A percentile compares a stretch with the other conserved stretches of the same genome.
These are phyloP conservation scores for Dacryopinax spathularia DNA, from an alignment of 768 basidiomycete genomes.

Conservation along the genomic window DNA sequence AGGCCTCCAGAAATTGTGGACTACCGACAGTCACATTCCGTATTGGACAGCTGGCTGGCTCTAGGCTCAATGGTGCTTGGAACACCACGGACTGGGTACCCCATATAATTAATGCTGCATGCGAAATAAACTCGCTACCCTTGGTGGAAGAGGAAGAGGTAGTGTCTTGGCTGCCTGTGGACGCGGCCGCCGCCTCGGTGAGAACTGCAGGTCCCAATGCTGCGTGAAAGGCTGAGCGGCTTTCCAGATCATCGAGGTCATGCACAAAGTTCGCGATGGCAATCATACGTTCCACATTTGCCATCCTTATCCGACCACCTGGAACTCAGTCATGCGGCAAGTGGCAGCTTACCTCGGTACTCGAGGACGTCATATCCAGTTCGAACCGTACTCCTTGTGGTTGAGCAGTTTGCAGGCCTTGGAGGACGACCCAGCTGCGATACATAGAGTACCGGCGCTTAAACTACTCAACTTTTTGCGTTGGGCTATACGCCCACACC, in stretches of 20 bases:
- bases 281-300: background rate
- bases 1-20: background rate
- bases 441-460: background rate
- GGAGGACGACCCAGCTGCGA: background rate
- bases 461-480: background rate
- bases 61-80: conserved; percentile 3
- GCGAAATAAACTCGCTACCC: background rate
- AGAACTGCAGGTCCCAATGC: background rate
- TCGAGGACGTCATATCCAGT: background rate
- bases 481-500: background rate
- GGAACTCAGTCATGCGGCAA: background rate
- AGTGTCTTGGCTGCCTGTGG: conserved; percentile 3
- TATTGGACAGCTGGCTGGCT: background rate
- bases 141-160: background rate
- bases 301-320: background rate
- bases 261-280: background rate
- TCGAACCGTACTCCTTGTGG: background rate
- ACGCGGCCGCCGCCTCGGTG: background rate
- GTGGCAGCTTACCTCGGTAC: background rate
- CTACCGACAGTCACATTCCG: background rate
- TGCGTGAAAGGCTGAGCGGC: background rate
- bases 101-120: background rate
- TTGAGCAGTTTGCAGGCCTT: background rate
- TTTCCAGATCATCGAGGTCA: background rate
- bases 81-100: conserved; percentile 6